Conservation (phyloP, 164 flowering plant species). For the Dillenia suffruticosa region DNA sequence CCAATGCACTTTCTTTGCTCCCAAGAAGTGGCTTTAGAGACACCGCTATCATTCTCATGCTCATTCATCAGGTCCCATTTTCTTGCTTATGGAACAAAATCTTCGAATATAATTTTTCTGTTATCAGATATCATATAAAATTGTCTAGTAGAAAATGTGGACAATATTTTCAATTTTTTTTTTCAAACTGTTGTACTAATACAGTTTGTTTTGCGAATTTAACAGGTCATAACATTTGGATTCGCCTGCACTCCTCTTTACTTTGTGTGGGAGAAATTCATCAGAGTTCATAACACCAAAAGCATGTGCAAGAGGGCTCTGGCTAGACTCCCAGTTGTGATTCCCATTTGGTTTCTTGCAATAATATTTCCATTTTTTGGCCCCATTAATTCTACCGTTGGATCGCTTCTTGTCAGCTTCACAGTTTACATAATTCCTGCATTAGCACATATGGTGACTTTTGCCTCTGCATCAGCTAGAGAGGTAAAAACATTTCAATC, state of each 20-base stretch:
- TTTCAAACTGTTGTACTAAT: no score
- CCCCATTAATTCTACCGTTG: constrained; percentile 74
- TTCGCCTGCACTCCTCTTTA: constrained; percentile 74
- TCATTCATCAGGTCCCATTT: constrained; percentile 60
- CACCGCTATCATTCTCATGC: constrained; percentile 65
- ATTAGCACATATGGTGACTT: constrained; percentile 64
- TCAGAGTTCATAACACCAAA: constrained; percentile 54
- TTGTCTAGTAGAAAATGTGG: no score
- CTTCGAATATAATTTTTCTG: no score
- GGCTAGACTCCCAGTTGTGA: constrained; percentile 62
- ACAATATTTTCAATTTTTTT: no score
- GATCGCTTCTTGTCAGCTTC: constrained; percentile 78
- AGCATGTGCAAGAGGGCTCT: constrained; percentile 54
- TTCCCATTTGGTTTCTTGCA: constrained; percentile 72
- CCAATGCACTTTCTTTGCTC: constrained; percentile 64
- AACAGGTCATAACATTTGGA: constrained; percentile 73
- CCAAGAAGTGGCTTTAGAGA: constrained; percentile 58
- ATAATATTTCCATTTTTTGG: constrained; percentile 76
- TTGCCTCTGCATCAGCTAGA: constrained; percentile 50
- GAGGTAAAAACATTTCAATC: constrained; percentile 32
- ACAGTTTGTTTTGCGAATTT: no score
- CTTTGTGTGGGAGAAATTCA: constrained; percentile 74
- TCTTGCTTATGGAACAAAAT: not conserved
- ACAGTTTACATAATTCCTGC: constrained; percentile 79
- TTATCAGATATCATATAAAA: no score